Base-by-base conservation (phyloP, 2,329 filamentous ascomycete species). In the Fusarium redolens region DNA sequence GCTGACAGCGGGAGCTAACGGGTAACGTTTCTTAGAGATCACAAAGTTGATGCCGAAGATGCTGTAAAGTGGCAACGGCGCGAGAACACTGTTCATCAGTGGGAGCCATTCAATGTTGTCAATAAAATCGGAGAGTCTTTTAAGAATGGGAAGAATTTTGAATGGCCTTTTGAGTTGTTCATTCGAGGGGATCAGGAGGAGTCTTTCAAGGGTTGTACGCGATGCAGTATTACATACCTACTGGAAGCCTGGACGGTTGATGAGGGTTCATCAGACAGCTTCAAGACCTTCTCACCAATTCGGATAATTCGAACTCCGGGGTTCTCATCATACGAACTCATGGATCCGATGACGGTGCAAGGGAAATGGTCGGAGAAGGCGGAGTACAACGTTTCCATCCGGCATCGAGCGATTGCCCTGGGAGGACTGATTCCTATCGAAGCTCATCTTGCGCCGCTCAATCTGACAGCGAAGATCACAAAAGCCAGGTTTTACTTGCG, bases 281-380 rank as follows among this genome's bases (percentile, higher is more conserved):
- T 20, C 3, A 51, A 37, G 4, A 47, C 47, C 1, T 68, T 68
- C 1, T 12, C 25, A 5, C 65, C 65, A 1, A 33, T 68, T 1
- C 41, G 65, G 5, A 40, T 68, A 3, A 68, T 68, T 3, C 55
- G 63, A 1, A 62, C 63, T 2, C 65, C 63, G 0, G 30, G 55
- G 0, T 62, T 68, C 11, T 68, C 65, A 2, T 68, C 65, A 1
- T 68, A 68, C 7, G 63, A 68, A 15, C 65, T 68, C 3, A 54
- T 68, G 63, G 65, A 68, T 10, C 65, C 65, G 0, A 11, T 55
- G 1, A 54, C 55, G 4, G 63, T 61, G 5, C 47, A 68, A 2
- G 65, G 65, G 0, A 68, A 50, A 2, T 68, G 65, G 65, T 47
- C 37, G 0, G 58, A 20, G 3, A 54, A 25, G 17, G 55, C 63